Evolutionary conservation across 73 alveolate species (phyloP).

Genomic region (Paramecium sonneborni): DNA sequence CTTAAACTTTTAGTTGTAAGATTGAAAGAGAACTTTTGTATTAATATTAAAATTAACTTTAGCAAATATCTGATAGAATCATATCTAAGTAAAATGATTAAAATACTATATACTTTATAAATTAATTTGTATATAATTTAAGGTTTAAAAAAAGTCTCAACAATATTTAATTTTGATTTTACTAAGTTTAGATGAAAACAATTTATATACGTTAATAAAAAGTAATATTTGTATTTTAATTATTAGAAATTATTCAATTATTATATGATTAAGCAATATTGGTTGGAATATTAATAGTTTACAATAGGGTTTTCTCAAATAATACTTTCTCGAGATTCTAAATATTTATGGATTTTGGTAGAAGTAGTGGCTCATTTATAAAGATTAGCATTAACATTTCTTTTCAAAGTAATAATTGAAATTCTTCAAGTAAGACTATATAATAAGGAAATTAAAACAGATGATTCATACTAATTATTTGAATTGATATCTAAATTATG

Average conservation of each 20-base stretch:
- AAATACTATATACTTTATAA: too few species aligned
- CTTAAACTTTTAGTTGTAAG: too few species aligned
- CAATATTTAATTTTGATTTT: too few species aligned
- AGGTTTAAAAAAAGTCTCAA: too few species aligned
- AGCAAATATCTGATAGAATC: too few species aligned
- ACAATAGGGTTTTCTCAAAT: conserved; percentile 41
- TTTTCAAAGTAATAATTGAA: not conserved
- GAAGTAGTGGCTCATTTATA: not conserved
- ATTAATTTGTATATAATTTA: too few species aligned
- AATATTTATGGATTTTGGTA: not conserved
- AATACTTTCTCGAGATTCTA: not conserved
- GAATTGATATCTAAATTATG: not conserved
- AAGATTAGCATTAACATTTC: not conserved
- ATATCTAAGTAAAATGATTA: too few species aligned
- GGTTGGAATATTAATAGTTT: conserved; percentile 23
- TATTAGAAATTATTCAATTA: not conserved
- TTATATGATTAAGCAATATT: not conserved
- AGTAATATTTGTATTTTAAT: not conserved
- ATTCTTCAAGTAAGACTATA: not conserved
- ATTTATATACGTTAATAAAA: too few species aligned
- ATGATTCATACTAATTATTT: not conserved
- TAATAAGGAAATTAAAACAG: not conserved
- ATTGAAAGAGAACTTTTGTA: too few species aligned
- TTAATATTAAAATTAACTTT: too few species aligned
- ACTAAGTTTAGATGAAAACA: too few species aligned